Conservation (phyloP, 768 basidiomycete species). For the Lentinula guzmanii region DNA sequence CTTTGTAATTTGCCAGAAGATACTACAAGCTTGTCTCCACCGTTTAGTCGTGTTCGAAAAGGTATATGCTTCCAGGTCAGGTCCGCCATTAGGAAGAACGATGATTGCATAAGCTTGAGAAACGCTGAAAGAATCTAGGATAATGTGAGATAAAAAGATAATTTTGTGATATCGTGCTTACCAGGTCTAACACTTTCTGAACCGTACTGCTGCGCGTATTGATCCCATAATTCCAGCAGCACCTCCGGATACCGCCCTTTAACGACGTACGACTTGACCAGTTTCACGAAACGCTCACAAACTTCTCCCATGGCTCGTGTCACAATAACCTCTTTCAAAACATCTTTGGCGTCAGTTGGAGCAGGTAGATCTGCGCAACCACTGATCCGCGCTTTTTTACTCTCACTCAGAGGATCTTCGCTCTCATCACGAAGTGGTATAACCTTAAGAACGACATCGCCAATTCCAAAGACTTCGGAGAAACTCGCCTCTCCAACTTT, state of each 20-base stretch:
- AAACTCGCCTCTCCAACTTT: constrained; percentile 98
- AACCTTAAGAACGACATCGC: constrained; percentile 85
- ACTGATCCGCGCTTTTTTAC: constrained; percentile 7
- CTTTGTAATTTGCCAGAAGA: constrained; percentile 88
- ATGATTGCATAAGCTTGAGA: constrained; percentile 87
- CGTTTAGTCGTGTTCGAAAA: constrained; percentile 51
- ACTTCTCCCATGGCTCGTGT: constrained; percentile 73
- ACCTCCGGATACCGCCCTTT: constrained; percentile 77
- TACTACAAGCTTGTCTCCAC: constrained; percentile 83
- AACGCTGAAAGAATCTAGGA: constrained; percentile 63
- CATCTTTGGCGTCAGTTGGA: constrained; percentile 67
- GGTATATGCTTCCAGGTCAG: constrained; percentile 81
- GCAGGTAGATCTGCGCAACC: constrained; percentile 41
- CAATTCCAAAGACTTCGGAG: constrained; percentile 92
- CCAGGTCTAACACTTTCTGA: constrained; percentile 85
- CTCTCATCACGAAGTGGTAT: constrained; percentile 66
- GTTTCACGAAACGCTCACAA: constrained; percentile 72
- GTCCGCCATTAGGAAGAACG: constrained; percentile 84
- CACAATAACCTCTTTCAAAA: constrained; percentile 76
- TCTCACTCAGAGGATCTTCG: constrained; percentile 1
- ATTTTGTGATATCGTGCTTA: constrained; percentile 21
- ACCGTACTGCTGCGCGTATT: constrained; percentile 66
- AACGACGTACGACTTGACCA: constrained; percentile 82
- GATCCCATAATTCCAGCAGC: constrained; percentile 84
- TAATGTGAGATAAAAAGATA: constrained; percentile 1